Base-by-base conservation (phyloP, 495 filamentous ascomycete species). In the Penicillium nucicola region DNA sequence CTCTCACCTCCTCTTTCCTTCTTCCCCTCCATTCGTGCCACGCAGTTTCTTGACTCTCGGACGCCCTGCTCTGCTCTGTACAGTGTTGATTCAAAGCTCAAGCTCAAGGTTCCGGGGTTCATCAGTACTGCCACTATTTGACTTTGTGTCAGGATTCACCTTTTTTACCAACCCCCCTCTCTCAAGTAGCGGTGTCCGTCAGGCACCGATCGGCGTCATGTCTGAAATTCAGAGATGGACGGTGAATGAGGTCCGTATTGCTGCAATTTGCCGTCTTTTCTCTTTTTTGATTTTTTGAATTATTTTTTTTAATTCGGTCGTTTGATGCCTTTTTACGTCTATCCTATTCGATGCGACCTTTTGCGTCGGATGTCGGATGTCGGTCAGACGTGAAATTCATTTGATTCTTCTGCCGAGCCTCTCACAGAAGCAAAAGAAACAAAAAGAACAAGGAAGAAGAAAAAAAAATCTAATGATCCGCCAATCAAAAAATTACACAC, bases 141-240 rank as follows among this genome's bases (percentile, higher is more conserved):
- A 22, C 20, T 22, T 22, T 22, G 20, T 22, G 20, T 22, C 20
- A 22, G 20, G 20, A 22, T 22, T 22, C 20, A 22, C 3, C 3
- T 3, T 22, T 22, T 5, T 22, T 22, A 28, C 11, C 42, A 42
- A 34, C 31, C 42, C 34, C 22, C 52, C 22, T 20, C 14, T 41
- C 52, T 39, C 42, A 58, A 58, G 54, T 40, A 59, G 56, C 56
- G 56, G 56, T 59, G 56, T 55, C 52, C 40, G 39, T 22, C 10
- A n/a, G 12, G 31, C 30, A 30, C 39, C 23, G 57, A 57, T 64
- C 60, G 50, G 50, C 60, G 25, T 28, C 25, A 74, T 74, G 66
- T 56, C 64, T 23, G 57, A 58, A 45, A 58, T 74, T 56, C 64
- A 67, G 50, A 67, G 56, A 47, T 76, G 71, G 73, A 70, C 70